Base-by-base conservation (phyloP, 2,329 filamentous ascomycete genomes). In the Neonectria coccinea region DNA sequence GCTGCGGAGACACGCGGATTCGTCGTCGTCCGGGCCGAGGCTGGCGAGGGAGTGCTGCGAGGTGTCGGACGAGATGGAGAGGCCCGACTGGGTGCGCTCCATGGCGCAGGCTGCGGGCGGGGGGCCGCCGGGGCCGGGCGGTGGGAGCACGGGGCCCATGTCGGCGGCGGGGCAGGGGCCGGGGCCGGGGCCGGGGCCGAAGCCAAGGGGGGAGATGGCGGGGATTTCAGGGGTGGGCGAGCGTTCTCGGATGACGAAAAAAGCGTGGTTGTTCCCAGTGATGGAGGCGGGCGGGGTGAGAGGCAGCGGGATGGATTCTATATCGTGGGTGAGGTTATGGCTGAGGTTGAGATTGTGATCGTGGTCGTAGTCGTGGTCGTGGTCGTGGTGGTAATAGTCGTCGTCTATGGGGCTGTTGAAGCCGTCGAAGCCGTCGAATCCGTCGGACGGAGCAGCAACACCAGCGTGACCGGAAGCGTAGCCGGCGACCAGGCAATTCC, bases 1-100 rank as follows among this genome's bases (percentile, higher is more conserved):
- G 51, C 80, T 79, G 16, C 82, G 69, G 14, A 83, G 62, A 25
- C 77, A 56, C 6, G 56, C 74, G n/a, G 75, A 72, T 45, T 77
- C 78, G 33, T 78, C 76, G 59, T 74, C 69, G 0, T 66, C 71
- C 9, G 64, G 70, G 44, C 64, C 68, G 62, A 72, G 68, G 64
- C 67, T 72, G 58, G 62, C 65, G 16, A 69, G 61, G 9, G 75
- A 74, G 45, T 76, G 73, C 27, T 78, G 76, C 5, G 76, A 75
- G 1, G 76, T 76, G 56, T 83, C 79, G 10, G 81, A 79, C 11
- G 80, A 79, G 59, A 86, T 84, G 54, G 83, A 82, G 18, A 83
- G 76, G 20, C 84, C 84, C 0, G 84, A 85, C 42, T 80, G 79
- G 29, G 84, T 86, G 29, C 82, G 79, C 68, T 86, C 84, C 79